Base-by-base conservation (phyloP, 352 stramenopile species). In the Pythium plurisporium region DNA sequence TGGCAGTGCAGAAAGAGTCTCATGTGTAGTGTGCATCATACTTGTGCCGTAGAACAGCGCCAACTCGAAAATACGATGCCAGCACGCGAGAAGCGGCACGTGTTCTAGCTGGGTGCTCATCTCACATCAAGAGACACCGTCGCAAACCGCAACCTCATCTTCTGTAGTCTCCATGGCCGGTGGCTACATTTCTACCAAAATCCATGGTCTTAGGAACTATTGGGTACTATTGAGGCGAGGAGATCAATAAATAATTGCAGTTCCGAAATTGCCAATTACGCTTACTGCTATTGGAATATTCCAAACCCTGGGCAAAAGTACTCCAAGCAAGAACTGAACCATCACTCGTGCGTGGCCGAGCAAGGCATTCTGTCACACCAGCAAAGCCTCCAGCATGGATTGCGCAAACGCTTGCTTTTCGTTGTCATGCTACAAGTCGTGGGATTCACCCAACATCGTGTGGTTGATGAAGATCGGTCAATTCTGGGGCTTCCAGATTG, bases 301-400 rank as follows among this genome's bases (percentile, higher is more conserved):
- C 36, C 36, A 43, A 43, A 43, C 36, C 36, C 36, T 43, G 36
- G 83, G 83, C 34, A 94, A 65, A n/a, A 91, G 65, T 36, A 73
- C 72, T 22, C 69, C 63, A 11, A 91, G 56, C 27, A 89, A 55
- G 53, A 86, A 91, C 67, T 94, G 83, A 7, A 83, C 71, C 52
- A 94, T 64, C 27, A 89, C 83, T n/a, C 83, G 74, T 15, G 82
- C 89, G 64, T 94, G 81, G 20, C 83, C 79, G 31, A 91, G 83
- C 1, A 78, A 86, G 3, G 77, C 73, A 52, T 89, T 90, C 29
- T 91, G 66, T 82, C 84, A 94, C 17, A 78, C 76, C 3, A 91
- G 44, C 62, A 91, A 72, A 26, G 69, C 74, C 47, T 86, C 68
- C 4, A 82, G 38, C 23, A 82, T 46, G 63, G 30, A 25, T 25